Base-by-base conservation (phyloP, 352 stramenopile genomes). In the Phytophthora pini region DNA sequence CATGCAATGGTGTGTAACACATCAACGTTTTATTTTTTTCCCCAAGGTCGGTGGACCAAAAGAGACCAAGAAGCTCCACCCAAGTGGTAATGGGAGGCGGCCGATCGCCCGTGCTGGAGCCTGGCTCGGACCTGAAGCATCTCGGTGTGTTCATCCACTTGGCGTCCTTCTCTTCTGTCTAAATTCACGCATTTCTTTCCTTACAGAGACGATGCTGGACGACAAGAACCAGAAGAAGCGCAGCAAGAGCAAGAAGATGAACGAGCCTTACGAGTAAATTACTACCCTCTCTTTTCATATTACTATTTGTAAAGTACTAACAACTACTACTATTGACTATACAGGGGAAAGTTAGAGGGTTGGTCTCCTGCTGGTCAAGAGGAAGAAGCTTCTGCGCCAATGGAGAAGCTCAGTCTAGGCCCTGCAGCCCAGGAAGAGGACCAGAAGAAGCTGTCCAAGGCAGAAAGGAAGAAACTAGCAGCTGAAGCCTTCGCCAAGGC, bases 391-490 rank as follows among this genome's bases (percentile, higher is more conserved):
- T 15, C 60, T 34, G 41, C 74, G 52, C 38, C 61, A n/a, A 88
- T 91, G 70, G 82, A 91, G 61, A 70, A 61, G 20, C 70, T 91
- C 40, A 81, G 61, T 61, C 67, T 91, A 0, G 76, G 65, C 2
- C 67, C 73, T 27, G 68, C 77, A 4, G 70, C 72, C 8, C 48
- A 11, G 6, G 29, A 56, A 1, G 40, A 58, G 11, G 9, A 49
- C 10, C 36, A 63, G 46, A 88, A 90, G 64, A 66, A 78, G 50
- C 44, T 89, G 6, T 81, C 63, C 32, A 91, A 91, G 55, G 82
- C 78, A 0, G 82, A 91, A 59, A 78, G 80, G 65, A 91, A 91
- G 76, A 87, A 88, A 50, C 65, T 88, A 70, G 83, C 84, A 26
- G 81, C 80, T 15, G 84, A 89, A 48, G 80, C 76, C 24, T 92